Base-by-base conservation (phyloP, 1,284 basidiomycete species). In the Cutaneotrichosporon arboriforme region DNA sequence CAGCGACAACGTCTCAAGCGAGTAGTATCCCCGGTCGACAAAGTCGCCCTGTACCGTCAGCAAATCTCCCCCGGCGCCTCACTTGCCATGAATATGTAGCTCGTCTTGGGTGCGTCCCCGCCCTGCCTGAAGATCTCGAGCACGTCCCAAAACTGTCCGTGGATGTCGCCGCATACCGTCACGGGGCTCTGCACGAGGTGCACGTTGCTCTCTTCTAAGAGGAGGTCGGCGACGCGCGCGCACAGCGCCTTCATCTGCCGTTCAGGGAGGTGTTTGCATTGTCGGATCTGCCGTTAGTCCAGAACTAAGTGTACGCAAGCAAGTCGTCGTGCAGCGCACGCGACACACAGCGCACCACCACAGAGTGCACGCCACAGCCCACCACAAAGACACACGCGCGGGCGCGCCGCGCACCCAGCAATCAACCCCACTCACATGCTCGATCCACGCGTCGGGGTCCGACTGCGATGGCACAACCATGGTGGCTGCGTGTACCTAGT, bases 141-240 rank as follows among this genome's bases (percentile, higher is more conserved):
- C 20, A 97, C 79, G 69, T 97, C 91, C 90, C 90, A 97, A 72
- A 96, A 92, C 74, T 96, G 91, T 20, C 91, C 91, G 67, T 94
- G 91, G 46, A 96, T 92, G 72, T 94, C 91, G 18, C 90, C 90
- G 69, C 90, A 93, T 52, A 94, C 87, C 0, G 90, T 93, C 20
- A 94, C 90, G 0, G 92, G 93, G 49, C 83, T 86, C 17, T 84
- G 85, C 35, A 97, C 90, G 13, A 90, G 90, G 68, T 94, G 91
- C 49, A 97, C 93, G 68, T 97, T 97, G 59, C 86, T 88, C 74
- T 97, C 93, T 73, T 97, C 93, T 69, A 97, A 84, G 33, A 97
- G 81, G 41, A 93, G 83, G 33, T 83, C 80, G 45, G 88, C 83
- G 35, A 97, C 90, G 49, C 84, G 81, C 55, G 88, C 83, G 78